A percentile compares a stretch with the other conserved stretches of the same genome.
Conservation (phyloP, 169 alveolate species). For the Cryptosporidium parvum region DNA sequence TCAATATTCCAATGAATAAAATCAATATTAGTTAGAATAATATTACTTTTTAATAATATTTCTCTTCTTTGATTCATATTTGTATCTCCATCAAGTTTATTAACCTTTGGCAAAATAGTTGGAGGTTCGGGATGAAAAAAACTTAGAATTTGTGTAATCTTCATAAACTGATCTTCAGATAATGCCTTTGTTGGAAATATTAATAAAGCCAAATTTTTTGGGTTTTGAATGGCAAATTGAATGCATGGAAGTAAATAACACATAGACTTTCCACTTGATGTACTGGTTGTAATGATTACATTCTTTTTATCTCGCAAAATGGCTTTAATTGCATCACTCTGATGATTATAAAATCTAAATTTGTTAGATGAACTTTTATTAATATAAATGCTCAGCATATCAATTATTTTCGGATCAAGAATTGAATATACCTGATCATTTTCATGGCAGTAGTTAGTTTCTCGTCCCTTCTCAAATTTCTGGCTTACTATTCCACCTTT, state of each 20-base stretch:
- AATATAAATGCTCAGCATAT: slow-evolving; percentile 12
- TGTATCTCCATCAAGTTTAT: slow-evolving; percentile 74
- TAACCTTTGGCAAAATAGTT: not conserved
- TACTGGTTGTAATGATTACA: slow-evolving; percentile 65
- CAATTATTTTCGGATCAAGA: not conserved
- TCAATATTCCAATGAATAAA: slow-evolving; percentile 77
- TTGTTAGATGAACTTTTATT: not conserved
- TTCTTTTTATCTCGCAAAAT: slow-evolving; percentile 38
- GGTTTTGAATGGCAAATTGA: slow-evolving; percentile 23
- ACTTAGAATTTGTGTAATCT: slow-evolving; percentile 32
- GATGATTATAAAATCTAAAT: slow-evolving; percentile 64
- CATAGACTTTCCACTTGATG: slow-evolving; percentile 77
- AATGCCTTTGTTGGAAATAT: slow-evolving; percentile 78
- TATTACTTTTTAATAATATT: slow-evolving; percentile 55
- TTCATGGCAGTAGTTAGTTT: slow-evolving; percentile 15
- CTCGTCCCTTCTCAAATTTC: slow-evolving; percentile 22
- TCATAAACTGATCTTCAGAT: slow-evolving; percentile 74
- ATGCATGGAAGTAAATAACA: slow-evolving; percentile 75
- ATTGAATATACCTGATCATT: slow-evolving; percentile 40
- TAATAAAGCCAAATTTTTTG: slow-evolving; percentile 42
- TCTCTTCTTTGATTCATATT: slow-evolving; percentile 32
- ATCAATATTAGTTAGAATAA: slow-evolving; percentile 76
- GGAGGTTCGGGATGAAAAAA: slow-evolving; percentile 1
- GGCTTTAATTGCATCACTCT: slow-evolving; percentile 61
- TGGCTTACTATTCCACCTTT: slow-evolving; percentile 43